These are phyloP conservation scores for Diaporthe citrichinensis DNA, from an alignment of 2,329 filamentous ascomycete genomes.

Conservation along the genomic window DNA sequence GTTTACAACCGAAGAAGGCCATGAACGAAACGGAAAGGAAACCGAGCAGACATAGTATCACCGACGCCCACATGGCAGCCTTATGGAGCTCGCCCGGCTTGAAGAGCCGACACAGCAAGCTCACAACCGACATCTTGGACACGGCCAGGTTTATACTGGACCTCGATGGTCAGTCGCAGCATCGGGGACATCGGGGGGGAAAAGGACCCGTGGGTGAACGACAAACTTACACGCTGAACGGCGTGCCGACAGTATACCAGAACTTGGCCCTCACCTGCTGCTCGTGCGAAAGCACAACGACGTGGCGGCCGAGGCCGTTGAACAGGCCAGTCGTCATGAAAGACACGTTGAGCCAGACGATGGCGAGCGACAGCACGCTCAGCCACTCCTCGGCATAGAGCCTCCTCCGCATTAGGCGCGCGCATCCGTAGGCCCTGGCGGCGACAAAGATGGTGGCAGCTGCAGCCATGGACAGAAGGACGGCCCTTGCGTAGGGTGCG, in stretches of 20 bases:
- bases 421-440: conserved; percentile 22
- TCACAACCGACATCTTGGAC: conserved; percentile 25
- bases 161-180: neutral
- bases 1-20: conserved; percentile 11
- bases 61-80: conserved; percentile 17
- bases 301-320: conserved; percentile 13
- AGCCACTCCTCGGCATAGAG: conserved; percentile 24
- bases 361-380: conserved; percentile 16
- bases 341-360: conserved; percentile 15
- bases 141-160: conserved; percentile 11
- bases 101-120: conserved; percentile 18
- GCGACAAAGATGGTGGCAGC: conserved; percentile 11
- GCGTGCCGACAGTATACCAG: neutral
- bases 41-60: conserved; percentile 1
- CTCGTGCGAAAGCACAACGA: neutral
- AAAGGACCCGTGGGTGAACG: no score
- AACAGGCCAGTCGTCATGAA: neutral
- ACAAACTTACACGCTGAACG: neutral
- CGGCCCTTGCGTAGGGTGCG: conserved; percentile 4
- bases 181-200: neutral
- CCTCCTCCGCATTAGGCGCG: conserved; percentile 10
- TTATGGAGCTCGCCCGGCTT: conserved; percentile 14
- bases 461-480: neutral
- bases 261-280: conserved; percentile 15
- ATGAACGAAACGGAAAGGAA: conserved; percentile 4